Percentiles rank a stretch among this genome's conserved stretches.
phyloP scores from a whole-genome alignment of 306 rosid species.

The Prunus fruticosa region DNA sequence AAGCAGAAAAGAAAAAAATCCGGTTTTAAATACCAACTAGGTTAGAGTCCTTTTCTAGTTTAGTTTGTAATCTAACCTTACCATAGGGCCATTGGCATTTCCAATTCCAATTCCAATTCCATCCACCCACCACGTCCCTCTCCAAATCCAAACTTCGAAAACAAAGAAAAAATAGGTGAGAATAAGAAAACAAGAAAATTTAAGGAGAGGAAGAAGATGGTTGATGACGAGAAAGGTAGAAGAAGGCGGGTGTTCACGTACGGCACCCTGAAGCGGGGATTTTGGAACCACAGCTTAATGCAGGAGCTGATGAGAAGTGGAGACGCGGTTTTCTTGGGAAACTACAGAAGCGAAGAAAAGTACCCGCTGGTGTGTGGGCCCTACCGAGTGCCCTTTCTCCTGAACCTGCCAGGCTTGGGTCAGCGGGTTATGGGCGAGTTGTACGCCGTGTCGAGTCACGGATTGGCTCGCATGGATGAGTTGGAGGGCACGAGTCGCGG shows the following conservation, averaged over 20 bases:
- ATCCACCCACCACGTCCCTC: too few species aligned
- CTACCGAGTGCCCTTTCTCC: slow-evolving; percentile 67
- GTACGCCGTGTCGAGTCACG: slow-evolving; percentile 51
- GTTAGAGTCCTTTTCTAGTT: too few species aligned
- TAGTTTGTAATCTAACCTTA: too few species aligned
- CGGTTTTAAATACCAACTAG: too few species aligned
- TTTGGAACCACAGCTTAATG: slow-evolving; percentile 63
- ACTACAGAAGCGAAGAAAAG: slow-evolving; percentile 33
- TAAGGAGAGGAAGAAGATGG: slow-evolving; percentile 26
- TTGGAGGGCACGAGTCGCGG: slow-evolving; percentile 59
- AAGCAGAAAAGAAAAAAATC: too few species aligned
- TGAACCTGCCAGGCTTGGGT: slow-evolving; percentile 63
- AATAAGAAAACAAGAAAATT: too few species aligned
- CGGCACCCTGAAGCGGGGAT: slow-evolving; percentile 63
- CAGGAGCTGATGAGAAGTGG: slow-evolving; percentile 59
- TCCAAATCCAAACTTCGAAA: too few species aligned
- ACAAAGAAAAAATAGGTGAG: too few species aligned
- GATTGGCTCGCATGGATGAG: slow-evolving; percentile 49
- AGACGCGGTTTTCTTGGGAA: slow-evolving; percentile 60
- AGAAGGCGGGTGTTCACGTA: slow-evolving; percentile 48
- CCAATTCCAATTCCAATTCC: too few species aligned
- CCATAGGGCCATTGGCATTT: too few species aligned
- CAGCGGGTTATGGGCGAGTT: slow-evolving; percentile 59
- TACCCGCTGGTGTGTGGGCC: slow-evolving; percentile 81
- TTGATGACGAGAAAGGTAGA: slow-evolving; percentile 9